These are phyloP conservation scores for Penstemon eatonii DNA, from an alignment of 257 asterid genomes.

Conservation along the genomic window DNA sequence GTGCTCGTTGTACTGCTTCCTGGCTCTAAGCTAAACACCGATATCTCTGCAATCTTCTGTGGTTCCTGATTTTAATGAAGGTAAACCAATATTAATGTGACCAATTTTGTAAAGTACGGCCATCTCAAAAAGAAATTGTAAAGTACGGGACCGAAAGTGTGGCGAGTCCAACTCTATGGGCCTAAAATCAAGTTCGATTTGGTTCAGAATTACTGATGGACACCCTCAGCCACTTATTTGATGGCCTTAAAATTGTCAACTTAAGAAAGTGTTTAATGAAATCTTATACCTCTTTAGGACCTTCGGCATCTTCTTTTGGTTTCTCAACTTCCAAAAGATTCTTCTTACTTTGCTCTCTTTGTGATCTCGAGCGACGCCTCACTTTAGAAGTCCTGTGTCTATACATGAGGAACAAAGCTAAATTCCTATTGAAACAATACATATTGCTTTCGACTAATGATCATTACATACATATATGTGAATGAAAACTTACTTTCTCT, in stretches of 20 bases:
- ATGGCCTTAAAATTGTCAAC: too few relatives aligned
- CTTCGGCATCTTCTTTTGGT: constrained; percentile 32
- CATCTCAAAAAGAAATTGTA: too few relatives aligned
- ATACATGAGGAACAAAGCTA: not conserved
- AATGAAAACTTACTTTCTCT: constrained; percentile 42
- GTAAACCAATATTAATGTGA: not conserved
- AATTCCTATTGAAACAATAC: not conserved
- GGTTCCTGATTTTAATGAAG: constrained; percentile 33
- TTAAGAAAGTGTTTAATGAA: not conserved
- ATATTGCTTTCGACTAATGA: not conserved
- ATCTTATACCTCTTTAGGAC: constrained; percentile 38
- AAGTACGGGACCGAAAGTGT: too few relatives aligned
- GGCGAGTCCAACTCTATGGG: too few relatives aligned
- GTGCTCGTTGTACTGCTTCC: constrained; percentile 63
- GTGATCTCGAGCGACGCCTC: constrained; percentile 58
- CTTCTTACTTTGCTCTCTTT: constrained; percentile 41
- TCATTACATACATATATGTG: not conserved
- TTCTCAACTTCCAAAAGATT: constrained; percentile 29
- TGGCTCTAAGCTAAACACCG: constrained; percentile 45
- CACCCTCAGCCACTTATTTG: not conserved
- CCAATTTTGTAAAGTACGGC: too few relatives aligned
- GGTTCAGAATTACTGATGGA: not conserved
- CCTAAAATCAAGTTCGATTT: not conserved
- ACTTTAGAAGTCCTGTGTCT: constrained; percentile 49
- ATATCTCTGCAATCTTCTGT: constrained; percentile 39